phyloP scores from a whole-genome alignment of 208 protist species.

The Leishmania tropica region DNA sequence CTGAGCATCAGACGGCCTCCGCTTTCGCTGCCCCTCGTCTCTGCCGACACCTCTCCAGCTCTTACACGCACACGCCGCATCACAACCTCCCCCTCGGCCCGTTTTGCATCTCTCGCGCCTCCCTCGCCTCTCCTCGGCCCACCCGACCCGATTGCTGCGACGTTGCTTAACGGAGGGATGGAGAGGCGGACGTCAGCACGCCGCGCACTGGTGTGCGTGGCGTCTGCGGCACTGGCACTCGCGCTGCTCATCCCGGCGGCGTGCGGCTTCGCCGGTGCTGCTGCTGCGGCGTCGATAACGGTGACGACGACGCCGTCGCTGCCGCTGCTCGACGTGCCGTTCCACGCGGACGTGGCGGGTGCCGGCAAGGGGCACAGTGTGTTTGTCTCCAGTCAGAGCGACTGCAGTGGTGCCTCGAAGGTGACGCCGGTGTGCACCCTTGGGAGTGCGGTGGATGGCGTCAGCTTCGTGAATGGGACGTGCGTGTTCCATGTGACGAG shows the following conservation, averaged over 20 bases:
- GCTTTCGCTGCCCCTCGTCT: not conserved
- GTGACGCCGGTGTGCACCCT: not conserved
- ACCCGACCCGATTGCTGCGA: not conserved
- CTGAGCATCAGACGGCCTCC: not conserved
- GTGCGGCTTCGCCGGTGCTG: not conserved
- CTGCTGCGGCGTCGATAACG: not conserved
- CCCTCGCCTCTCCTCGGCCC: not conserved
- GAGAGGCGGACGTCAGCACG: not conserved
- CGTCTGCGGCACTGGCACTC: not conserved
- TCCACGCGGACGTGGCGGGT: not conserved
- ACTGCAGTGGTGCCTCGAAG: not conserved
- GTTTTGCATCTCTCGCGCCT: not conserved
- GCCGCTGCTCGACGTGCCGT: conserved; percentile 17
- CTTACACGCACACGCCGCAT: not conserved
- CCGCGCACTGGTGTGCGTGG: not conserved
- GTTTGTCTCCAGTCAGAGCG: not conserved
- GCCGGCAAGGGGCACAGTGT: not conserved
- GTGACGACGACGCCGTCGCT: conserved; percentile 9
- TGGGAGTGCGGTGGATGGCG: not conserved
- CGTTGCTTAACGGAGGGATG: not conserved
- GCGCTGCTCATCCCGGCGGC: not conserved
- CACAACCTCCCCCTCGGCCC: not conserved
- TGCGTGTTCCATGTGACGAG: conserved; percentile 8
- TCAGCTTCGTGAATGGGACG: not conserved
- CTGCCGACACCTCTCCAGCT: not conserved